Evolutionary conservation across 2,329 filamentous ascomycete genomes (phyloP).

Genomic region (Mycosphaerella arachidis): DNA sequence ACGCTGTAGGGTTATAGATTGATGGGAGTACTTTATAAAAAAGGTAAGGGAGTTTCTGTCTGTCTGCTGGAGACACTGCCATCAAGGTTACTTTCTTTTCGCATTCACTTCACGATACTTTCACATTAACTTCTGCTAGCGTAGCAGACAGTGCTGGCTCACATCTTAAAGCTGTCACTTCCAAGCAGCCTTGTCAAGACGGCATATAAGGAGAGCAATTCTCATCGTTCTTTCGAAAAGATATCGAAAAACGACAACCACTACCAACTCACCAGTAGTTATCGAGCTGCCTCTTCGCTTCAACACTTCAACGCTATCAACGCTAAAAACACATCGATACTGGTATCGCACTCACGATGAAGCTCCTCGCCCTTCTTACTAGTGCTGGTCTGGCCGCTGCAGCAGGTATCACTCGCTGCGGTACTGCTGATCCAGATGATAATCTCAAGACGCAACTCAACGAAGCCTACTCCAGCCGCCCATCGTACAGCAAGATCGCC

Average conservation of each 20-base stretch:
- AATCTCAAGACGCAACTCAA: slow-evolving; percentile 14
- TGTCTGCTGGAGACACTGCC: not conserved
- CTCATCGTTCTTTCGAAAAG: too few relatives aligned
- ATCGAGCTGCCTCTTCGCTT: too few relatives aligned
- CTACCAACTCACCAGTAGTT: too few relatives aligned
- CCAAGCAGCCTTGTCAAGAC: not conserved
- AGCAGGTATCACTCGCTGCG: slow-evolving; percentile 18
- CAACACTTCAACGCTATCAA: not conserved
- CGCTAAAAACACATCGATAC: slow-evolving; percentile 6
- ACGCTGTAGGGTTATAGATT: not conserved
- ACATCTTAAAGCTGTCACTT: not conserved
- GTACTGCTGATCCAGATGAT: slow-evolving; percentile 16
- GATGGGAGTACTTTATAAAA: not conserved
- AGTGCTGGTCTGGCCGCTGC: slow-evolving; percentile 13
- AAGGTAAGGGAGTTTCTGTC: not conserved
- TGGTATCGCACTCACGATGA: slow-evolving; percentile 10
- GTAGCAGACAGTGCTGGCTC: not conserved
- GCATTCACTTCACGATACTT: not conserved
- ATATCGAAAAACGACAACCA: not conserved
- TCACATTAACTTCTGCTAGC: not conserved
- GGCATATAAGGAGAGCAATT: too few relatives aligned
- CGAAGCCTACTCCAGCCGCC: slow-evolving; percentile 14
- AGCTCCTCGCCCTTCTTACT: slow-evolving; percentile 10
- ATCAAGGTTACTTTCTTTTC: not conserved
- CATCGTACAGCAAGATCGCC: not conserved